Evolutionary conservation across 139 green algal genomes (phyloP).

Genomic region (Chlamydomonas sphaeroides): DNA sequence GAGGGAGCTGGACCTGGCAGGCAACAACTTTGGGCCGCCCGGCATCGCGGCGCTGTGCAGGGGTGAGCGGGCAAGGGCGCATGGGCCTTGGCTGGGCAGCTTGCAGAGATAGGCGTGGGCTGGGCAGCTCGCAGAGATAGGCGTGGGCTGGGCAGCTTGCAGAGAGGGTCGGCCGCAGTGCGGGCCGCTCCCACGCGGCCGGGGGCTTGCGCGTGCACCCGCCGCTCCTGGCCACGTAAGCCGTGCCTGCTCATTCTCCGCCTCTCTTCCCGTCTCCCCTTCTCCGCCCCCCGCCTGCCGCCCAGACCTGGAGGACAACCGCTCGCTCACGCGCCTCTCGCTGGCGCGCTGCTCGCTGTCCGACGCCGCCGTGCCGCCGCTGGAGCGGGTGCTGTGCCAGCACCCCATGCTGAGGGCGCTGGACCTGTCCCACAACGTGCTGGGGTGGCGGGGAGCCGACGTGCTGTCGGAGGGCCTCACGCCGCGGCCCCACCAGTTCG

Average conservation of each 20-base stretch:
- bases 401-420: neutral
- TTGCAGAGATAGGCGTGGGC: no score
- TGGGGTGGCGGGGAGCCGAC: constrained; percentile 13
- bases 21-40: neutral
- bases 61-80: neutral
- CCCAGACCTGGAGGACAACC: constrained; percentile 1
- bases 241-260: no score
- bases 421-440: constrained; percentile 25
- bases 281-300: neutral
- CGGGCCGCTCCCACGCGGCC: no score
- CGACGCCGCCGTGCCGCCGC: neutral
- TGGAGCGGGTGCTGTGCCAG: neutral
- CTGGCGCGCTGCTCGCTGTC: neutral
- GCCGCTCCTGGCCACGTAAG: no score
- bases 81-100: no score
- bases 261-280: no score
- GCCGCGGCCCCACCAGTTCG: neutral
- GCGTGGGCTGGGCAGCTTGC: no score
- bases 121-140: no score
- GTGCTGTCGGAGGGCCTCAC: constrained; percentile 19
- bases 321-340: neutral
- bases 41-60: neutral
- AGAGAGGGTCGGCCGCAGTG: no score
- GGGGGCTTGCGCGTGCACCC: no score
- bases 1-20: neutral